phyloP scores from a whole-genome alignment of 305 asterid genomes.

The Fraxinus albicans region DNA sequence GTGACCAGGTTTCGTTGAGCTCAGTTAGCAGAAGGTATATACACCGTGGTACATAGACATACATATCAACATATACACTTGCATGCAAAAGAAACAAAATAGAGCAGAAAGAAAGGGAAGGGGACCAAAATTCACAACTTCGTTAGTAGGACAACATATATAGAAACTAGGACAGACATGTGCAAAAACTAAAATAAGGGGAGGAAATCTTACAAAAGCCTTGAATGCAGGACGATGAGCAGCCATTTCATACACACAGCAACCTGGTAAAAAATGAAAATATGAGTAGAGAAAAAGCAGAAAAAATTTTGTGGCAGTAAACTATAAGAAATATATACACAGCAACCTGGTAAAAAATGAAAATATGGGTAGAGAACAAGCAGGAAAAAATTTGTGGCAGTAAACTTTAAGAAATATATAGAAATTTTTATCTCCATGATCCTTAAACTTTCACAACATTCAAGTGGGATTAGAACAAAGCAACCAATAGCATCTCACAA shows the following conservation, averaged over 20 bases:
- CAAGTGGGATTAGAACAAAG: neutral
- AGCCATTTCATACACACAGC: conserved; percentile 99
- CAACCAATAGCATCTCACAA: neutral
- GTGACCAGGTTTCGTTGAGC: neutral
- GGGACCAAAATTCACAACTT: neutral
- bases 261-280: conserved; percentile 54
- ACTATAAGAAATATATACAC: conserved; percentile 27
- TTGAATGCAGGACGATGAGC: conserved; percentile 98
- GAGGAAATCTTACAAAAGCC: conserved; percentile 76
- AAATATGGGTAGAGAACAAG: neutral
- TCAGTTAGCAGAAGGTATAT: neutral
- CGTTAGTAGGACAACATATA: neutral
- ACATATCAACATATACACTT: neutral
- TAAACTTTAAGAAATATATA: neutral
- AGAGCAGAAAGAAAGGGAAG: neutral
- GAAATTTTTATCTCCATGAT: neutral
- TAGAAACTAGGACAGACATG: neutral
- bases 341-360: conserved; percentile 67
- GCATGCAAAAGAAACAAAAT: neutral
- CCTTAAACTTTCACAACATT: neutral
- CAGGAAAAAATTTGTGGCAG: neutral
- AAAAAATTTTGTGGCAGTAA: neutral
- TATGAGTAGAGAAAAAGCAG: neutral
- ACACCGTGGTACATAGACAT: neutral
- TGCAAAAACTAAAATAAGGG: conserved; percentile 8